A percentile compares a stretch with the other conserved stretches of the same genome.
Evolutionary conservation across 306 rosid genomes (phyloP).

Genomic region (Citrullus mucosospermus): DNA sequence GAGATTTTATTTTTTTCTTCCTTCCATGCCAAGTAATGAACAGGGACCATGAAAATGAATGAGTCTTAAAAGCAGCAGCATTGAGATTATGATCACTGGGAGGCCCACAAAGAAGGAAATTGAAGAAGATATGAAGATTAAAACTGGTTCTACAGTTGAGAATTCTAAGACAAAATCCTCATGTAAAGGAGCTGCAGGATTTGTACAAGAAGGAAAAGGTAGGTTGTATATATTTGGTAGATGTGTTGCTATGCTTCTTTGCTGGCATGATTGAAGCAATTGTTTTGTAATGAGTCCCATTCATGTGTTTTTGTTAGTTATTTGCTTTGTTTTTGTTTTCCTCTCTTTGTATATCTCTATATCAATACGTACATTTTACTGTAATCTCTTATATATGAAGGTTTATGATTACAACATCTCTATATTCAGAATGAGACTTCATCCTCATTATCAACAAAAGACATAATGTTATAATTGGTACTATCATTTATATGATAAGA

Average conservation of each 20-base stretch:
- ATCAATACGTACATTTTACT: neutral
- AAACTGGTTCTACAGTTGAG: neutral
- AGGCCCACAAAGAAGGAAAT: conserved; percentile 18
- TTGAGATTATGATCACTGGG: neutral
- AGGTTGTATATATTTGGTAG: conserved; percentile 9
- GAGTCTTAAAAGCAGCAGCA: neutral
- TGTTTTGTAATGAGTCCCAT: neutral
- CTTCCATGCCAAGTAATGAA: neutral
- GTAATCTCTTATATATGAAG: neutral
- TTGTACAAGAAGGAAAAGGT: conserved; percentile 8
- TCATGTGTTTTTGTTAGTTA: neutral
- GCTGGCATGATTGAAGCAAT: conserved; percentile 3
- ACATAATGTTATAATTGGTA: neutral
- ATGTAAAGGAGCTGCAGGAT: neutral
- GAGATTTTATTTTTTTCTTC: neutral
- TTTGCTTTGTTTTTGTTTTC: neutral
- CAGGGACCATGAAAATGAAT: neutral
- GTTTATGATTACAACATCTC: neutral
- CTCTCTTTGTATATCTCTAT: neutral
- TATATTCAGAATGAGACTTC: neutral
- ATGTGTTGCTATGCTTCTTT: conserved; percentile 15
- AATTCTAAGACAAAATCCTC: neutral
- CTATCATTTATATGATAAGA: neutral
- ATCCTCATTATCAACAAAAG: neutral
- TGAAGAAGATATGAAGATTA: conserved; percentile 20